Base-by-base conservation (phyloP, 305 asterid species). In the Fraxinus latifolia region DNA sequence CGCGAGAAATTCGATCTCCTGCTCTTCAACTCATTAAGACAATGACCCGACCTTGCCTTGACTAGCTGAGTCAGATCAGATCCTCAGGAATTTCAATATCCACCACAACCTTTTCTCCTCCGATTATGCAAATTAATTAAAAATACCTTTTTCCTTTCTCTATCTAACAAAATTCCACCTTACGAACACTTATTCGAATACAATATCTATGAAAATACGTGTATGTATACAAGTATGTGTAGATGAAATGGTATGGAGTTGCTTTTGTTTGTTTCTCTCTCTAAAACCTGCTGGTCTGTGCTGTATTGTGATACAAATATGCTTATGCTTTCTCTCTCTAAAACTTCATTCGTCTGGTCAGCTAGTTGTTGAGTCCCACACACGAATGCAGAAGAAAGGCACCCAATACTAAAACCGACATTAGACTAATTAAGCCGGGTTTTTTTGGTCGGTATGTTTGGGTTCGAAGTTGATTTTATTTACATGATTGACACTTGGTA, bases 1-100 rank as follows among this genome's bases (percentile, higher is more conserved):
- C 83, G 82, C 82, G 81, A 62, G 82, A 80, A 85, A 85, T 88
- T 87, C 95, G 95, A 95, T 93, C 95, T 86, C 93, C 88, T 79
- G 81, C 87, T 85, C 83, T 83, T 71, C 76, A 92, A 90, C 89
- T 92, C 98, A 93, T 93, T 92, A 87, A 89, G 80, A 68, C 86
- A 27, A 27, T 27, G 23, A 71, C 44, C 36, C 25, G 76, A 71
- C 76, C 76, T 68, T 71, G 23, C 44, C 44, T 71, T 71, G 76
- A 71, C 76, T 71, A 25, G 42, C 12, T 71, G 44, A 71, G 44
- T 32, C 44, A 32, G 76, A 71, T 71, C 76, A 71, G 76, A 31
- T 71, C 27, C 80, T n/a, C 80, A 25, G 68, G 39, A 76, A 76
- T 44, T 44, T 42, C 74, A 67, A 67, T 67, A 27, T 67, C 74